phyloP scores from a whole-genome alignment of 129 eudicot species.

The Logfia minima region DNA sequence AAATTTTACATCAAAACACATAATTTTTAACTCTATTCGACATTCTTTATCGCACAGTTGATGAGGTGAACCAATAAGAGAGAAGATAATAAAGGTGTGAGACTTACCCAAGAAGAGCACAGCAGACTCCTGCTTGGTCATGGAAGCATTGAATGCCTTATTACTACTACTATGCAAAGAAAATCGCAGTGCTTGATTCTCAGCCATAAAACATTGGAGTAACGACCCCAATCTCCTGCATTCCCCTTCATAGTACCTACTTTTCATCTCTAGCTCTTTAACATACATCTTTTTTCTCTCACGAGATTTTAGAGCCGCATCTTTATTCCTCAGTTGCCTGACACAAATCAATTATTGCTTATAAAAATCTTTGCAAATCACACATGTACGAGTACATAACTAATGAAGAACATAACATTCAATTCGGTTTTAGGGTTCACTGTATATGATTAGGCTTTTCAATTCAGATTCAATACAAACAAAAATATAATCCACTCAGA shows the following conservation, averaged over 20 bases:
- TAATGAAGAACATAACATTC: background rate
- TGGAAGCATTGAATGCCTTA: slow-evolving; percentile 59
- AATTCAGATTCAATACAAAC: background rate
- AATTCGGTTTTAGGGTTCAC: background rate
- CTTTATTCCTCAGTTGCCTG: slow-evolving; percentile 89
- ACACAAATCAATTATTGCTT: background rate
- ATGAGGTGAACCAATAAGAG: too few relatives aligned
- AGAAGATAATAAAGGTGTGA: background rate
- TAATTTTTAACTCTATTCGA: background rate
- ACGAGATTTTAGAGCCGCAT: slow-evolving; percentile 82
- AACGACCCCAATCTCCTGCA: slow-evolving; percentile 78
- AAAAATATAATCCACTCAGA: background rate
- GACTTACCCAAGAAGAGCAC: slow-evolving; percentile 98
- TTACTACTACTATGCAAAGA: slow-evolving; percentile 53
- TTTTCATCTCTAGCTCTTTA: slow-evolving; percentile 83
- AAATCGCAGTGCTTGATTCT: slow-evolving; percentile 82
- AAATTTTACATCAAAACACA: background rate
- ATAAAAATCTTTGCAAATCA: background rate
- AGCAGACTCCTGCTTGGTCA: slow-evolving; percentile 99
- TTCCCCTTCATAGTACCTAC: slow-evolving; percentile 76
- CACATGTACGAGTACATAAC: background rate
- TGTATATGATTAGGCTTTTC: background rate
- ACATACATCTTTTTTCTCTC: slow-evolving; percentile 88
- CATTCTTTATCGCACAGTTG: too few relatives aligned
- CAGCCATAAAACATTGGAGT: slow-evolving; percentile 77